Conservation (phyloP, 495 filamentous ascomycete genomes). For the Hypomontagnella submonticulosa region DNA sequence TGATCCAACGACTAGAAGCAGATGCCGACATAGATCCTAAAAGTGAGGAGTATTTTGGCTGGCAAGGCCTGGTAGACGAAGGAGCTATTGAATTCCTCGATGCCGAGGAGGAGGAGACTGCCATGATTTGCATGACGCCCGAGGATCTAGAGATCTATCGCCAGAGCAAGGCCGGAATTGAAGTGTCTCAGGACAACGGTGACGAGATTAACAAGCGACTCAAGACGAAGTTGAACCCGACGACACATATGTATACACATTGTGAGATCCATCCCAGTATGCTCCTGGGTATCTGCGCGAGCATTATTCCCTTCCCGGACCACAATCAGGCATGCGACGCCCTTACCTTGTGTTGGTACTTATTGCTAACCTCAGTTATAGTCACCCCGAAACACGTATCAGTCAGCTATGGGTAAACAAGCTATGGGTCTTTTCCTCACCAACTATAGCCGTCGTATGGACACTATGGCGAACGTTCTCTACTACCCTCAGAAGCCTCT, state of each 20-base stretch:
- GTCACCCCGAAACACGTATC: slow-evolving; percentile 98
- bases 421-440: slow-evolving; percentile 99
- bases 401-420: slow-evolving; percentile 99
- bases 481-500: slow-evolving; percentile 99
- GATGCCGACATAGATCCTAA: slow-evolving; percentile 67
- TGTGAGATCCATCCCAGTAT: slow-evolving; percentile 99
- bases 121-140: slow-evolving; percentile 99
- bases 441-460: slow-evolving; percentile 95
- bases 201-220: slow-evolving; percentile 75
- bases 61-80: slow-evolving; percentile 80
- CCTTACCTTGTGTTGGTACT: not conserved
- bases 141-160: slow-evolving; percentile 84
- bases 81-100: slow-evolving; percentile 95
- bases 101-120: slow-evolving; percentile 96
- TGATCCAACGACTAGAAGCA: slow-evolving; percentile 71
- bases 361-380: slow-evolving; percentile 45
- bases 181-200: slow-evolving; percentile 58
- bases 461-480: slow-evolving; percentile 98
- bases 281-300: slow-evolving; percentile 97
- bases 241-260: slow-evolving; percentile 91
- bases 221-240: slow-evolving; percentile 82
- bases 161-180: slow-evolving; percentile 60
- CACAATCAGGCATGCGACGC: slow-evolving; percentile 80
- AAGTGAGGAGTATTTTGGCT: slow-evolving; percentile 78
- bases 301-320: slow-evolving; percentile 99